Conservation (phyloP, 139 green algal species). For the Auxenochlorella pyrenoidosa region DNA sequence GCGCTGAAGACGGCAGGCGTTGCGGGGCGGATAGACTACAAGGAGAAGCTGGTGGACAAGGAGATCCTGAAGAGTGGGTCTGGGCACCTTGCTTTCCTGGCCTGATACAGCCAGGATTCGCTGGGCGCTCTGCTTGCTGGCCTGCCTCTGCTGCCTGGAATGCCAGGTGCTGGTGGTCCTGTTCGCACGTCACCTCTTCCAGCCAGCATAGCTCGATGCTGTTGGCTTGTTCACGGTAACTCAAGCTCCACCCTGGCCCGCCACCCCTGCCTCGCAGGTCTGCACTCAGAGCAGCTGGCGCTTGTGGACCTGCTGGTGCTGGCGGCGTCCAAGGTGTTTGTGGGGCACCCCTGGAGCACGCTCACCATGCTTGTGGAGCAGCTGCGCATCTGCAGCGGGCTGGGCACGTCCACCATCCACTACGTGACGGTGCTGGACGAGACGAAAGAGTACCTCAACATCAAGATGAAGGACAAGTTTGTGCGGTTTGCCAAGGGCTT, state of each 20-base stretch:
- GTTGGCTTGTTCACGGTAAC: too few relatives aligned
- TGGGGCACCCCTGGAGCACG: conserved; percentile 1
- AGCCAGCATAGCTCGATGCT: too few relatives aligned
- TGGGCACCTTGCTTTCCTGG: too few relatives aligned
- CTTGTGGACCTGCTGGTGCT: background rate
- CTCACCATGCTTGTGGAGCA: background rate
- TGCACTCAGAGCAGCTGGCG: background rate
- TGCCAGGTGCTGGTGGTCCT: too few relatives aligned
- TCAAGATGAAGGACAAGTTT: conserved; percentile 4
- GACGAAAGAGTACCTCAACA: background rate
- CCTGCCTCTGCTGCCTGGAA: too few relatives aligned
- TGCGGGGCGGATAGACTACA: background rate
- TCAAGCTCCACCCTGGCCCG: too few relatives aligned
- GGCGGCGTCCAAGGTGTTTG: background rate
- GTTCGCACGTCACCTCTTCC: too few relatives aligned
- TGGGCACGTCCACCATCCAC: background rate
- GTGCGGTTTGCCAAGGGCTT: background rate
- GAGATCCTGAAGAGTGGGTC: background rate
- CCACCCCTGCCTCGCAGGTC: too few relatives aligned
- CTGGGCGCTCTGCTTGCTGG: too few relatives aligned
- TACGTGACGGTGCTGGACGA: background rate
- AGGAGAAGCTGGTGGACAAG: background rate
- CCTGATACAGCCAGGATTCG: too few relatives aligned
- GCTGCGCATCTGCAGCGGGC: background rate
- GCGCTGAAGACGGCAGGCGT: background rate